These are phyloP conservation scores for Bothriochloa decipiens DNA, from an alignment of 176 grass and related monocot species.

Conservation along the genomic window DNA sequence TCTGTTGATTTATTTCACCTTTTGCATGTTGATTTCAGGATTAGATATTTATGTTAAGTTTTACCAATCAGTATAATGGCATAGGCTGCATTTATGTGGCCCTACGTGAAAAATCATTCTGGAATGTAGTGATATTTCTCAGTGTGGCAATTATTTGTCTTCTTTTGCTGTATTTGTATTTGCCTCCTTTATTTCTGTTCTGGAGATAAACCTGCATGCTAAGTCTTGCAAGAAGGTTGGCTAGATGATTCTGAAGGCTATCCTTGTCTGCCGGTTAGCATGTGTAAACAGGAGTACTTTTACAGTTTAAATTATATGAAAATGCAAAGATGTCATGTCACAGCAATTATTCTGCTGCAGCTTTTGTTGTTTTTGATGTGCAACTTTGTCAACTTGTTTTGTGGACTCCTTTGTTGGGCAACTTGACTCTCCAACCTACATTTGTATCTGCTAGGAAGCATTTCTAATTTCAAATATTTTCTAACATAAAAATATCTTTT, in stretches of 20 bases:
- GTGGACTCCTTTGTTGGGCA: neutral
- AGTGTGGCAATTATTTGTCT: constrained; percentile 10
- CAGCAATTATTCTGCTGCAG: neutral
- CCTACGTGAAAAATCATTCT: neutral
- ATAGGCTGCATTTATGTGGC: constrained; percentile 24
- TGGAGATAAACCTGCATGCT: constrained; percentile 6
- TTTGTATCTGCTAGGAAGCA: neutral
- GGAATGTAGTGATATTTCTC: constrained; percentile 6
- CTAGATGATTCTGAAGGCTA: neutral
- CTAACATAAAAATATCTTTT: constrained; percentile 10
- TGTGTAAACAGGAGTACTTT: neutral
- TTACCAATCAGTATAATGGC: neutral
- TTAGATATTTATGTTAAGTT: neutral
- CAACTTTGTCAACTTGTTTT: neutral
- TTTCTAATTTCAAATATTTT: constrained; percentile 22
- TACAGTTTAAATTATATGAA: constrained; percentile 16
- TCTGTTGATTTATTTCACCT: neutral
- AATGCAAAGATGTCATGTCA: constrained; percentile 28
- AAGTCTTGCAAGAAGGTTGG: neutral
- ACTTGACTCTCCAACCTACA: neutral
- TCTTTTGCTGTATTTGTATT: constrained; percentile 4
- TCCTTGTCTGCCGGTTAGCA: neutral
- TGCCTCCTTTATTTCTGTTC: constrained; percentile 25
- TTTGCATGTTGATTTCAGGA: neutral
- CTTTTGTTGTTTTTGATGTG: constrained; percentile 14